Evolutionary conservation across 345 rosid species (phyloP).

Genomic region (Fremontodendron californicum): DNA sequence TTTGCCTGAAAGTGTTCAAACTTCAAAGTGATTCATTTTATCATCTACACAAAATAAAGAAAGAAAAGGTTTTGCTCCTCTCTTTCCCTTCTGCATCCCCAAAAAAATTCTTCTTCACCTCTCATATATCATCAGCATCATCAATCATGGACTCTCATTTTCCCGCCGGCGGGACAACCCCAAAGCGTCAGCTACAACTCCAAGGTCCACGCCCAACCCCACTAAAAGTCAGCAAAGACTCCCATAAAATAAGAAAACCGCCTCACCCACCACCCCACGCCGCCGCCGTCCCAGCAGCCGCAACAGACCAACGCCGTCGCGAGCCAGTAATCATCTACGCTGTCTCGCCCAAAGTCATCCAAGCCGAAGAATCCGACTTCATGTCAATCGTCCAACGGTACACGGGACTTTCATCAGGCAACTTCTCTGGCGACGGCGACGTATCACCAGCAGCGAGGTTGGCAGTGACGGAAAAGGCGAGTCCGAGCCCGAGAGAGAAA

Average conservation of each 20-base stretch:
- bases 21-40: not conserved
- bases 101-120: not conserved
- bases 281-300: not conserved
- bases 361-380: slow-evolving; percentile 60
- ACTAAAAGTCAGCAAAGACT: slow-evolving; percentile 51
- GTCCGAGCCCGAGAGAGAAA: slow-evolving; percentile 52
- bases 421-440: slow-evolving; percentile 40
- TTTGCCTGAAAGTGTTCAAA: slow-evolving; percentile 5
- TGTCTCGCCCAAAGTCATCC: slow-evolving; percentile 70
- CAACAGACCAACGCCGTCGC: slow-evolving; percentile 18
- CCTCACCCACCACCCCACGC: slow-evolving; percentile 32
- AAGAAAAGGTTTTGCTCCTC: too few relatives aligned
- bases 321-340: slow-evolving; percentile 73
- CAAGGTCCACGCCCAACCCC: slow-evolving; percentile 76
- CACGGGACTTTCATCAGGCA: slow-evolving; percentile 59
- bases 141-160: slow-evolving; percentile 38
- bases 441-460: slow-evolving; percentile 78
- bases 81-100: not conserved
- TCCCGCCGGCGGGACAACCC: slow-evolving; percentile 22
- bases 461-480: slow-evolving; percentile 62
- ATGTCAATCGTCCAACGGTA: slow-evolving; percentile 82
- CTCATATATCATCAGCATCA: too few relatives aligned
- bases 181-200: slow-evolving; percentile 45
- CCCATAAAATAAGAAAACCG: slow-evolving; percentile 63
- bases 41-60: not conserved